Base-by-base conservation (phyloP, 495 filamentous ascomycete species). In the Aspergillus coremiiformis region DNA sequence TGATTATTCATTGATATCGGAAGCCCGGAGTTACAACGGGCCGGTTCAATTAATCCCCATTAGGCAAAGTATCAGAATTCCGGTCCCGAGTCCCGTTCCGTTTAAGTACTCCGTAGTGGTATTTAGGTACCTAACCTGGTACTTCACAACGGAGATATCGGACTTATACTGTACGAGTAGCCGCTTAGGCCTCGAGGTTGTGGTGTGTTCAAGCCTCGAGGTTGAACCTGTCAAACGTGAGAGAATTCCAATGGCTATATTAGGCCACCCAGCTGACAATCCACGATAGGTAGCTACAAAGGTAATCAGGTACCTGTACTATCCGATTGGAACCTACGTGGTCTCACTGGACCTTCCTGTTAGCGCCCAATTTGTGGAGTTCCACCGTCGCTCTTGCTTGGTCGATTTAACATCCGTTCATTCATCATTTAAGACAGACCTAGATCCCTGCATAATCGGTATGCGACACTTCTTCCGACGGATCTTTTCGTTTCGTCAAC, bases 11-110 rank as follows among this genome's bases (percentile, higher is more conserved):
- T 50, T 61, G 59, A 39, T 23, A 30, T 50, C 22, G 46, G 47
- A 27, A 27, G 51, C 57, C n/a, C 68, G 68, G 68, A 67, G 51
- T 57, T 64, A 64, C 37, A 44, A 63, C 62, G 68, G 68, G 51
- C 66, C 66, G 68, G 59, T 6, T 21, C 33, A n/a, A 15, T 29
- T 6, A 41, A 11, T 44, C 42, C 14, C 32, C 39, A 44, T 45
- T 32, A 33, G 49, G 29, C 27, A 32, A 26, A 39, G 39, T n/a
- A 47, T 51, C 42, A 22, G 33, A n/a, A n/a, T n/a, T n/a, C n/a
- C n/a, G n/a, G n/a, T n/a, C n/a, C n/a, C n/a, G n/a, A n/a, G n/a
- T n/a, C n/a, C n/a, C n/a, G n/a, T n/a, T n/a, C n/a, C n/a, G n/a
- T n/a, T n/a, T n/a, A n/a, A n/a, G n/a, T n/a, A n/a, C n/a, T n/a